Conservation (phyloP, 305 asterid genomes). For the Fraxinus floribunda region DNA sequence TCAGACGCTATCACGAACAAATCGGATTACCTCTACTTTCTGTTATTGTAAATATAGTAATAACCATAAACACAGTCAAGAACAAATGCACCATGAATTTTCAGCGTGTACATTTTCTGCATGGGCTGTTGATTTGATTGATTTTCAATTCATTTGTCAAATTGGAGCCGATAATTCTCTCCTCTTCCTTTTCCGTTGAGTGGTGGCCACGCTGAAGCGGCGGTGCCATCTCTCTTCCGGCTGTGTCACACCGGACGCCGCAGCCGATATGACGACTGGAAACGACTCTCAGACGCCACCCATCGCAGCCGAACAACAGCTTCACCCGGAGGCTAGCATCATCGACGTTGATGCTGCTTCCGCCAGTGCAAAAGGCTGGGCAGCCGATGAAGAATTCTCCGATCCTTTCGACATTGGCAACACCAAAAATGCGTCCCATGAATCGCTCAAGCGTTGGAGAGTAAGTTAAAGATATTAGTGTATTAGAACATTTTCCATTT, state of each 20-base stretch:
- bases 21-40: constrained; percentile 25
- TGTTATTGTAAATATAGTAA: constrained; percentile 17
- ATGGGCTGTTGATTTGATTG: constrained; percentile 28
- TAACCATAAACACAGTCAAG: constrained; percentile 25
- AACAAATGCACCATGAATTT: constrained; percentile 1
- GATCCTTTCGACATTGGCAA: constrained; percentile 82
- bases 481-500: not conserved
- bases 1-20: constrained; percentile 23
- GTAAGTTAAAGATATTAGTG: constrained; percentile 29
- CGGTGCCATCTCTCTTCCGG: constrained; percentile 44
- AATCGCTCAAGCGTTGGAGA: constrained; percentile 88
- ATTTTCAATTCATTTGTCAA: constrained; percentile 7
- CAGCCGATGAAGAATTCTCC: constrained; percentile 35
- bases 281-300: constrained; percentile 22
- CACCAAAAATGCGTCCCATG: constrained; percentile 69
- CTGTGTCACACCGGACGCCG: constrained; percentile 14
- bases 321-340: constrained; percentile 49
- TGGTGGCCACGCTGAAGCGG: constrained; percentile 54
- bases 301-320: constrained; percentile 14
- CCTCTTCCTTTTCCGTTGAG: constrained; percentile 26
- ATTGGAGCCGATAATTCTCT: not conserved
- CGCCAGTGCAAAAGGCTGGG: constrained; percentile 24
- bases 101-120: constrained; percentile 15
- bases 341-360: constrained; percentile 21
- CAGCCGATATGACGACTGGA: constrained; percentile 41